Percentiles rank a stretch among this genome's conserved stretches.
These are phyloP conservation scores for Odontarrhena argentea DNA, from an alignment of 345 rosid genomes.

Conservation along the genomic window DNA sequence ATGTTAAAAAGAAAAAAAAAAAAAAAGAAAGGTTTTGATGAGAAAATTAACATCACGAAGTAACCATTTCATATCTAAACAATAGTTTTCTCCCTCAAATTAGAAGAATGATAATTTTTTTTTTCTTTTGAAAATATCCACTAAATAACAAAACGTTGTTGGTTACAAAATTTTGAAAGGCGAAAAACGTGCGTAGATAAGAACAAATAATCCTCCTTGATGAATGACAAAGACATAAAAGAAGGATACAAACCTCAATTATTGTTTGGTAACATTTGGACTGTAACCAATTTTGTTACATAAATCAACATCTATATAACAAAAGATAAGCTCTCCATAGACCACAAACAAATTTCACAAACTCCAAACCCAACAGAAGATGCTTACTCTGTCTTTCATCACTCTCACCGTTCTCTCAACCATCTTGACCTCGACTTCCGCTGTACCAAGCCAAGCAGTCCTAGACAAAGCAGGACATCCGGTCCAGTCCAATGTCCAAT, in stretches of 20 bases:
- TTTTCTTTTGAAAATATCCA: slow-evolving; percentile 7
- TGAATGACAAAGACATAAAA: slow-evolving; percentile 12
- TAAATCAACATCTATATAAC: background rate
- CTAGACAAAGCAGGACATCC: slow-evolving; percentile 25
- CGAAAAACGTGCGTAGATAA: slow-evolving; percentile 20
- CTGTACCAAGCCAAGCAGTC: slow-evolving; percentile 15
- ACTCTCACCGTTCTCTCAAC: slow-evolving; percentile 19
- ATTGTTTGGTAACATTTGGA: background rate
- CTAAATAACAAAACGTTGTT: slow-evolving; percentile 6
- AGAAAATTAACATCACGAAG: too few species aligned
- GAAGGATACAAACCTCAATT: background rate
- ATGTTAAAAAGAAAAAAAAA: too few species aligned
- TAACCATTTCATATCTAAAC: too few species aligned
- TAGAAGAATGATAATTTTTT: background rate
- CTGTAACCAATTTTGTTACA: slow-evolving; percentile 13
- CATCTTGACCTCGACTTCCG: slow-evolving; percentile 9
- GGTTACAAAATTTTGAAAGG: slow-evolving; percentile 15
- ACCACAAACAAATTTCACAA: slow-evolving; percentile 4
- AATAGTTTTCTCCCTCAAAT: too few species aligned
- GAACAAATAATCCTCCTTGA: background rate
- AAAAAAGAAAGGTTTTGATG: too few species aligned
- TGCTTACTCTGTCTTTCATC: slow-evolving; percentile 25
- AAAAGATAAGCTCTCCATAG: slow-evolving; percentile 26
- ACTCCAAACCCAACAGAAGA: background rate
- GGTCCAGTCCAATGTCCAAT: slow-evolving; percentile 26